Evolutionary conservation across 768 basidiomycete species (phyloP), one percentile per base, ranked within the genome.

Genomic region (Cystofilobasidium capitatum): DNA sequence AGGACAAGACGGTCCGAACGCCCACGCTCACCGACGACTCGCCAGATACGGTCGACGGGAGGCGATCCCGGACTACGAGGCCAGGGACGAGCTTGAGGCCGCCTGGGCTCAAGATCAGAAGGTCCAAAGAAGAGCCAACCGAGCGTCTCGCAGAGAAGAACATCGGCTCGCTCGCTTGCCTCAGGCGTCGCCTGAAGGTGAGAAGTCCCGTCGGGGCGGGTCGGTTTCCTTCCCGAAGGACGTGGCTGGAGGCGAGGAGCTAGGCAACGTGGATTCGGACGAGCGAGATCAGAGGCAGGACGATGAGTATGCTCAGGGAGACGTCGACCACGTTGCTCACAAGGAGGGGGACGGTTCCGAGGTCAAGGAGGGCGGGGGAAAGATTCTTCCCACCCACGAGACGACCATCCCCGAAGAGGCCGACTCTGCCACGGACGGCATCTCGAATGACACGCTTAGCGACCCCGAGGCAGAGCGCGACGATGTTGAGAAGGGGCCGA

Each of bases 401-500:
- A 33, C 26, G 17, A 55, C 51, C 14, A 31, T 55, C 6, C 51
- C 51, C 51, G 51, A 55, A 42, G 40, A 55, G 1, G 49, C 8
- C 24, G 49, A 20, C 8, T 29, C 24, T 6, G 14, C 51, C 12
- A 55, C 51, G 2, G 51, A 55, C 9, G 51, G 5, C 51, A n/a
- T 55, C 29, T 33, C 51, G 51, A 31, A 55, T 14, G 51, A 55
- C 51, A 55, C 51, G 40, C 40, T 42, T 20, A 20, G 26, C 12
- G 58, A 65, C 29, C 37, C 42, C 37, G 55, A 58, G 26, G 29
- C 47, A 49, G 16, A n/a, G n/a, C n/a, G n/a, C n/a, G n/a, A 37
- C 35, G 66, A 68, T 37, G 22, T 68, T 16, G 66, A 66, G 54
- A 37, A 62, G 31, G 66, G 58, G 40, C 31, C 59, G 22, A 40